These are phyloP conservation scores for Euphorbia lathyris DNA, from an alignment of 345 rosid species.

Conservation along the genomic window DNA sequence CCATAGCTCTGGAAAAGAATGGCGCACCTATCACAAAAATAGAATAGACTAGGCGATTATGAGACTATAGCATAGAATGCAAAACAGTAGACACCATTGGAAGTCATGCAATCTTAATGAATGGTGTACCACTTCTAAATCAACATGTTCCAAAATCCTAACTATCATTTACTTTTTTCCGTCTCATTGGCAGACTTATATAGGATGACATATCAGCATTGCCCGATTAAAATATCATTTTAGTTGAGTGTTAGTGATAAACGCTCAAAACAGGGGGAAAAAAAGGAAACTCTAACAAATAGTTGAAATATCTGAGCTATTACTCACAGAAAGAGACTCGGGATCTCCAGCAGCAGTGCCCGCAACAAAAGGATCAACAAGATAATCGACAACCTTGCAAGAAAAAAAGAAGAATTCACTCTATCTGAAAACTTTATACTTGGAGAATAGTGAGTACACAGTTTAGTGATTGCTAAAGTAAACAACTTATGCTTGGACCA, in stretches of 20 bases:
- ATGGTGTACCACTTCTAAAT: neutral
- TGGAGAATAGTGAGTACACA: constrained; percentile 1
- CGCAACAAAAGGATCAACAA: constrained; percentile 89
- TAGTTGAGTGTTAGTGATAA: neutral
- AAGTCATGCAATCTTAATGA: constrained; percentile 5
- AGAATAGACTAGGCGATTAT: constrained; percentile 13
- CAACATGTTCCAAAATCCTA: neutral
- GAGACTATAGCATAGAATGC: constrained; percentile 5
- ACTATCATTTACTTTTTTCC: neutral
- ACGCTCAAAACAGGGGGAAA: neutral
- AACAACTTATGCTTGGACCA: neutral
- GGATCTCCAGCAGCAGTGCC: constrained; percentile 92
- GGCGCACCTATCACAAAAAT: constrained; percentile 57
- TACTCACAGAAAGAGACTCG: constrained; percentile 87
- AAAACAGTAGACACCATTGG: constrained; percentile 17
- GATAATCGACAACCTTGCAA: constrained; percentile 89
- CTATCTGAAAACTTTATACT: neutral
- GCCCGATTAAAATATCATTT: neutral
- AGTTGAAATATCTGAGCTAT: constrained; percentile 12
- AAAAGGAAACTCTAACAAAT: constrained; percentile 17
- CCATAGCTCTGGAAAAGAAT: constrained; percentile 91
- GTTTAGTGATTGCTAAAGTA: neutral
- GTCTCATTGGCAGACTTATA: neutral
- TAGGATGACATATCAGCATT: neutral
- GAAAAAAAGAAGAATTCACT: constrained; percentile 5